Base-by-base conservation (phyloP, 2,329 filamentous ascomycete species). In the Reticulascus tulasneorum region DNA sequence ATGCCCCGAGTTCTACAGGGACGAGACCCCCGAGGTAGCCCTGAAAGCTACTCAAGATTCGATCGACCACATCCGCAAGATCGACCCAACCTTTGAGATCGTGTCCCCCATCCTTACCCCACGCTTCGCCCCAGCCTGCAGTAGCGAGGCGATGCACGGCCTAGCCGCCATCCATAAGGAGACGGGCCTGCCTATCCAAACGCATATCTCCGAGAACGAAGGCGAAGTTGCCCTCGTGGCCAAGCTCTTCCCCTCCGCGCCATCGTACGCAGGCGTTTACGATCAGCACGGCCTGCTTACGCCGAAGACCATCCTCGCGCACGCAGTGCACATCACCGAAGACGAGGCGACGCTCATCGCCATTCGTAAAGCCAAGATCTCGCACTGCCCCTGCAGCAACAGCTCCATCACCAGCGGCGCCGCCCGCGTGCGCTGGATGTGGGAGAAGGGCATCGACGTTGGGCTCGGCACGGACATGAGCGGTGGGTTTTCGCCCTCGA, bases 381-480 rank as follows among this genome's bases (percentile, higher is more conserved):
- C 78, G 6, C 91, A 97, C 62, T 97, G 91, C 57, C 91, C 91
- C 0, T 86, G 84, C 36, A 88, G 82, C 49, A 98, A 98, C 61
- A 82, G 79, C 6, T 80, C 86, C 1, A 70, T 98, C 31, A 86
- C 86, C 2, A 87, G 80, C 20, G 93, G 93, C 0, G 74, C 82
- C 31, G 86, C 86, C 8, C 79, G 77, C 5, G 82, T 98, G 3
- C 73, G 91, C 13, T 75, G 75, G 60, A 58, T 95, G 48, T 69
- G 95, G 34, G 75, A 88, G 16, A 72, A 74, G 34, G 88, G 86
- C 0, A 72, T 97, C 29, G 79, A 77, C 0, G 80, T 96, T 6
- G 91, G 93, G 0, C 65, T 98, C 0, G 93, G 93, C 0, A 97
- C 91, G 0, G 93, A 98, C 58, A 80, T 97, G 39, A 86, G 79